Evolutionary conservation across 2,329 filamentous ascomycete genomes (phyloP).

Genomic region (Colletotrichum agaves): DNA sequence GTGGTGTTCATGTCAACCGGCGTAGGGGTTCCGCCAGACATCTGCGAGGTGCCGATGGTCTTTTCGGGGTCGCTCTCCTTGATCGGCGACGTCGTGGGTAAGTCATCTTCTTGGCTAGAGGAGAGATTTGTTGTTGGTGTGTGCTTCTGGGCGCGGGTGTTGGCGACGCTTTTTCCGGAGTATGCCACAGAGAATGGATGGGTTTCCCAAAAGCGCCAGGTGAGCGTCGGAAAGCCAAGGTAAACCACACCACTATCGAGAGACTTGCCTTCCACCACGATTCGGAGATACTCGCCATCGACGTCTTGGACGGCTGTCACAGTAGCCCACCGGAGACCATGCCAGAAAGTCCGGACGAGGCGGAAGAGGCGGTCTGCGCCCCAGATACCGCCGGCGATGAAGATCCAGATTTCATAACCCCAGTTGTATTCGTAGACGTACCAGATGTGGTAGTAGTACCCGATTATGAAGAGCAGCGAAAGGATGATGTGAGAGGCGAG

Average conservation of each 20-base stretch:
- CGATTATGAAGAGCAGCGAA: slow-evolving; percentile 39
- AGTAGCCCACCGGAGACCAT: slow-evolving; percentile 32
- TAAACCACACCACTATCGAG: slow-evolving; percentile 35
- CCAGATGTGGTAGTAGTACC: slow-evolving; percentile 40
- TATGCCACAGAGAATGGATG: slow-evolving; percentile 31
- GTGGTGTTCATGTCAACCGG: background rate
- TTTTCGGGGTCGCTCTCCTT: slow-evolving; percentile 19
- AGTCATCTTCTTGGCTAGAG: background rate
- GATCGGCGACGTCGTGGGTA: background rate
- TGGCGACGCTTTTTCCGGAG: background rate
- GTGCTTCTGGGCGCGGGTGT: background rate
- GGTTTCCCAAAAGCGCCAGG: slow-evolving; percentile 32
- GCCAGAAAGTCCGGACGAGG: slow-evolving; percentile 22
- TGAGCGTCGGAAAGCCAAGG: slow-evolving; percentile 33
- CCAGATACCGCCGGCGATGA: slow-evolving; percentile 38
- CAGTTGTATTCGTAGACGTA: slow-evolving; percentile 40
- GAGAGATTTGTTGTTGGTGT: background rate
- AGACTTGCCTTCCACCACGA: slow-evolving; percentile 20
- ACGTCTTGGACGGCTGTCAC: slow-evolving; percentile 14
- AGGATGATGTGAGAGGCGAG: slow-evolving; percentile 39
- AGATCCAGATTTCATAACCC: slow-evolving; percentile 41
- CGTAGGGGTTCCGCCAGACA: no score
- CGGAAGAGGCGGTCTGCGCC: slow-evolving; percentile 33
- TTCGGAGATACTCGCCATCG: slow-evolving; percentile 26
- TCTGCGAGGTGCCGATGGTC: background rate